Evolutionary conservation across 2,329 filamentous ascomycete genomes (phyloP).

Genomic region (Alternaria gansuensis): DNA sequence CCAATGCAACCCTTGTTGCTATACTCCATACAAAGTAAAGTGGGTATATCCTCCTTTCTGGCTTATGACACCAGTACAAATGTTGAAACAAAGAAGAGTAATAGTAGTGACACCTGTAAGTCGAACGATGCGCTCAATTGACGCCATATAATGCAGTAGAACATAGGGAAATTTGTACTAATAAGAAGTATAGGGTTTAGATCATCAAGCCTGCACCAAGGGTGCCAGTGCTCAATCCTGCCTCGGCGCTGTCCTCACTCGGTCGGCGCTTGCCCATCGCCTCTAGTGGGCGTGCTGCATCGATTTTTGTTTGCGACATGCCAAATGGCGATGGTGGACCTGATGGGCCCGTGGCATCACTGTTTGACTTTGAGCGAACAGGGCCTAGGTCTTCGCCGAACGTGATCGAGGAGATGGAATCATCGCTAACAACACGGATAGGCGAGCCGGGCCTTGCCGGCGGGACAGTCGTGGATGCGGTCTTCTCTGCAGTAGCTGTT

Average conservation of each 20-base stretch:
- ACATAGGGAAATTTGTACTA: constrained; percentile 1
- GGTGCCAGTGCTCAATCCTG: constrained; percentile 30
- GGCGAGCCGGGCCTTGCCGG: constrained; percentile 40
- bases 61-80: constrained; percentile 7
- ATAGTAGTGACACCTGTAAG: neutral
- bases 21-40: constrained; percentile 16
- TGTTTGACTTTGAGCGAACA: constrained; percentile 36
- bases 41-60: constrained; percentile 13
- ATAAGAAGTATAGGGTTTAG: constrained; percentile 16
- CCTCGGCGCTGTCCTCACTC: constrained; percentile 36
- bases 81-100: constrained; percentile 1
- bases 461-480: constrained; percentile 10
- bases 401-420: constrained; percentile 45
- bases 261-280: constrained; percentile 33
- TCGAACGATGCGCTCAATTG: neutral
- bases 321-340: constrained; percentile 42
- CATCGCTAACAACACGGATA: constrained; percentile 41
- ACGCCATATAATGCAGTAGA: constrained; percentile 3
- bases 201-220: constrained; percentile 38
- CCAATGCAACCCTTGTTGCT: constrained; percentile 5
- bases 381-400: constrained; percentile 47
- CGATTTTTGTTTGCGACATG: constrained; percentile 35
- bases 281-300: constrained; percentile 32
- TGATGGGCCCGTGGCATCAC: constrained; percentile 31
- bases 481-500: constrained; percentile 12